Evolutionary conservation across 2,329 filamentous ascomycete species (phyloP).

Genomic region (Macrophomina tecta): DNA sequence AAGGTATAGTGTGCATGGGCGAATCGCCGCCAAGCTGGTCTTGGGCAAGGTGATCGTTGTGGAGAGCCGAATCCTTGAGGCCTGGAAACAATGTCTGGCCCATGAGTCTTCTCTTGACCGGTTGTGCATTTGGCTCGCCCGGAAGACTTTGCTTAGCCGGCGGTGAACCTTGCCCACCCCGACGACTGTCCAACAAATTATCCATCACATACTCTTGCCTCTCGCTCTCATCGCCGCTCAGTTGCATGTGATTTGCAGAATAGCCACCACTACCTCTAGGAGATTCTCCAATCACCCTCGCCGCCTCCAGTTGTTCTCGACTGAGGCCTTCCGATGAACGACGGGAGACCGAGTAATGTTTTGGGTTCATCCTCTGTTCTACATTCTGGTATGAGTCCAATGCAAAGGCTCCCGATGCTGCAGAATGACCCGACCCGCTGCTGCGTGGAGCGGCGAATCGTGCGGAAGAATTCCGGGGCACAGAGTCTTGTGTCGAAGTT

Average conservation of each 20-base stretch:
- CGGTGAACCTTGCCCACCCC: not conserved
- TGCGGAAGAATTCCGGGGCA: not conserved
- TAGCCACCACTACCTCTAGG: not conserved
- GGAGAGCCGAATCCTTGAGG: not conserved
- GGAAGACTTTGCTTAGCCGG: not conserved
- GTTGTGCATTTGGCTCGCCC: not conserved
- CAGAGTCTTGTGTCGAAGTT: not conserved
- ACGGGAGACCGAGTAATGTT: not conserved
- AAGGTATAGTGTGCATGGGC: not conserved
- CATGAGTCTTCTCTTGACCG: not conserved
- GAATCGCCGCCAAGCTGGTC: not conserved
- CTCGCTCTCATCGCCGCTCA: not conserved
- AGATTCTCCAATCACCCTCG: not conserved
- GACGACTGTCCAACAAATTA: not conserved
- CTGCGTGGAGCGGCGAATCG: not conserved
- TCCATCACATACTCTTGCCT: not conserved
- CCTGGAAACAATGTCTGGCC: not conserved
- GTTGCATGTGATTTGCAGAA: not conserved
- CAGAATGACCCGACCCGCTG: not conserved
- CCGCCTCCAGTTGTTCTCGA: not conserved
- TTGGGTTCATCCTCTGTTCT: slow-evolving; percentile 16
- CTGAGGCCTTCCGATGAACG: not conserved
- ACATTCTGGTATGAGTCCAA: not conserved
- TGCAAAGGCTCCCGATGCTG: not conserved
- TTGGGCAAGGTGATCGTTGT: not conserved